Conservation (phyloP, 1,284 basidiomycete species). For the Microbotryum lychnidis-dioicae region DNA sequence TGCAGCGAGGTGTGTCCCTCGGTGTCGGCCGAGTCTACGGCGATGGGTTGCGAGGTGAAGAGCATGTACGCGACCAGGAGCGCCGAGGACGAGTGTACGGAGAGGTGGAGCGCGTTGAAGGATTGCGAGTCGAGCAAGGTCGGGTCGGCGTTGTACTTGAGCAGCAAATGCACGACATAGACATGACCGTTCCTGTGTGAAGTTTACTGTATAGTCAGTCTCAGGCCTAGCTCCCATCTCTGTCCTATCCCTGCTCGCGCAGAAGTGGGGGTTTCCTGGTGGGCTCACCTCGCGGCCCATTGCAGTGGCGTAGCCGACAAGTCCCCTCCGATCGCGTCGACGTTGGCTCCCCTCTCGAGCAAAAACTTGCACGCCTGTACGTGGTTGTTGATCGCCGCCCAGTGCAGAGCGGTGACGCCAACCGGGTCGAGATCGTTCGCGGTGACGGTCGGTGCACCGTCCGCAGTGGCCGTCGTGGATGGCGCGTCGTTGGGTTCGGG, state of each 20-base stretch:
- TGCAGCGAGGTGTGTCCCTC: conserved; percentile 93
- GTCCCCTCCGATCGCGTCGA: conserved; percentile 90
- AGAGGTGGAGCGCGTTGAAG: conserved; percentile 91
- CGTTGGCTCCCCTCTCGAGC: conserved; percentile 85
- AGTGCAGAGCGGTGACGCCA: conserved; percentile 91
- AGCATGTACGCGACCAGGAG: conserved; percentile 91
- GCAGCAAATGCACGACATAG: conserved; percentile 84
- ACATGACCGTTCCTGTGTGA: conserved; percentile 72
- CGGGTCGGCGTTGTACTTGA: conserved; percentile 83
- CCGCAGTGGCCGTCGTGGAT: not conserved
- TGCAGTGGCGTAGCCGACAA: conserved; percentile 92
- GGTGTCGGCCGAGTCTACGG: conserved; percentile 75
- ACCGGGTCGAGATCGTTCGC: conserved; percentile 77
- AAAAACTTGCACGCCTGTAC: conserved; percentile 67
- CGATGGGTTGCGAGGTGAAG: conserved; percentile 51
- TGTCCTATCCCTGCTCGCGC: not conserved
- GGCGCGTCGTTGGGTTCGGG: not conserved
- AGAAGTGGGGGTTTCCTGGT: not conserved
- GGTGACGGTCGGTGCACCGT: not conserved
- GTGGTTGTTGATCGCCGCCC: conserved; percentile 93
- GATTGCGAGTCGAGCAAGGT: conserved; percentile 85
- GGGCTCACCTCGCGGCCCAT: conserved; percentile 69
- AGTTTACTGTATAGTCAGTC: not conserved
- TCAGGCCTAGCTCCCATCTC: not conserved
- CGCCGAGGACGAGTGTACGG: conserved; percentile 85